phyloP scores from a whole-genome alignment of 352 stramenopile species.

The Pythium sukuiense region DNA sequence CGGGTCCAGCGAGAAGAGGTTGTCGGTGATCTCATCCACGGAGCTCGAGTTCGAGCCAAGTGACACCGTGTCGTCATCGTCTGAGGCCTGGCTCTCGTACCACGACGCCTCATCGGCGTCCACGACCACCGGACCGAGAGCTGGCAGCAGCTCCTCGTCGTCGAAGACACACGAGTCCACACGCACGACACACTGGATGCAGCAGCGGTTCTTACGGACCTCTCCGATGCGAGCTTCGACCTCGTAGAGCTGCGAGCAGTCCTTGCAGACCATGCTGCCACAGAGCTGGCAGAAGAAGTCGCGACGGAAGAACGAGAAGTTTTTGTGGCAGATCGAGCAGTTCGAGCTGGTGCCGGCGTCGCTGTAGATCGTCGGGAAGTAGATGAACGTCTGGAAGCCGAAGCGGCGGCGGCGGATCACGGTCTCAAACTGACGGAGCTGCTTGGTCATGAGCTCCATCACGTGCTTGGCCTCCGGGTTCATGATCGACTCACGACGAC shows the following conservation, averaged over 20 bases:
- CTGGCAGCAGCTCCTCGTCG: constrained; percentile 47
- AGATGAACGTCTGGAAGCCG: constrained; percentile 62
- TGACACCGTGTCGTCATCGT: constrained; percentile 17
- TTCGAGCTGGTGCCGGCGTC: constrained; percentile 15
- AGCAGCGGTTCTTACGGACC: constrained; percentile 49
- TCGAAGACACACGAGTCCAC: constrained; percentile 56
- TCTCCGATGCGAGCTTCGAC: constrained; percentile 44
- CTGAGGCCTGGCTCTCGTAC: constrained; percentile 40
- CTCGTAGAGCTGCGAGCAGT: constrained; percentile 55
- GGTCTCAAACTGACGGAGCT: constrained; percentile 45
- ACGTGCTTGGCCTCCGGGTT: constrained; percentile 44
- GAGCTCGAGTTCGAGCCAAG: constrained; percentile 29
- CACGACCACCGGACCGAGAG: constrained; percentile 44
- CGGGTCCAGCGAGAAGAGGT: constrained; percentile 41
- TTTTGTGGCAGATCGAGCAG: constrained; percentile 50
- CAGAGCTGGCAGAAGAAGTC: constrained; percentile 50
- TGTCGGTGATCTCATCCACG: constrained; percentile 30
- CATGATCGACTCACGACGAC: constrained; percentile 33
- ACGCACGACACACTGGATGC: constrained; percentile 47
- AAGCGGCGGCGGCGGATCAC: constrained; percentile 57
- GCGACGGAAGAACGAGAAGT: constrained; percentile 44
- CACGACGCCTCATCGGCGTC: constrained; percentile 43
- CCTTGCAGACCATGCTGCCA: constrained; percentile 44
- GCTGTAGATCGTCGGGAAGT: constrained; percentile 33
- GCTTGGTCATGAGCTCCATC: constrained; percentile 42